These are phyloP conservation scores for Starmerella geochares DNA, from an alignment of 805 yeast species.

Conservation along the genomic window DNA sequence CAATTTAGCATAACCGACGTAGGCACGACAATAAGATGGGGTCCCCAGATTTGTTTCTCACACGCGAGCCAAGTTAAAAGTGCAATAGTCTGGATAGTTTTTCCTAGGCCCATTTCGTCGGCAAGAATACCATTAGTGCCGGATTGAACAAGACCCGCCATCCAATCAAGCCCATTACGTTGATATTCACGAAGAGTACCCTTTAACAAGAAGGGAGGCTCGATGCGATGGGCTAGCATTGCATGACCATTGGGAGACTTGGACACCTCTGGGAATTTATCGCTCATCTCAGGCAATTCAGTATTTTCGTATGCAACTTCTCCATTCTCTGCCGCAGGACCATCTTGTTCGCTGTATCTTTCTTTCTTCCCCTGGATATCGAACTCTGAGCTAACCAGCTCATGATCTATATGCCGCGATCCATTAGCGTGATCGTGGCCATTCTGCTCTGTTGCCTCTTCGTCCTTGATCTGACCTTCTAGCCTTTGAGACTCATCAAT, in stretches of 20 bases:
- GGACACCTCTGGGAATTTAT: not conserved
- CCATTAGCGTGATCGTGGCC: not conserved
- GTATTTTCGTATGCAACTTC: not conserved
- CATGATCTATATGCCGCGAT: too few species aligned
- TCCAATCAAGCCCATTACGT: conserved; percentile 93
- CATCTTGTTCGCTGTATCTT: not conserved
- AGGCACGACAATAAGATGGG: conserved; percentile 92
- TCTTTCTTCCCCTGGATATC: not conserved
- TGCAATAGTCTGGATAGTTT: conserved; percentile 92
- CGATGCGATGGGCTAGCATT: conserved; percentile 33
- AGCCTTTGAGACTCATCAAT: too few species aligned
- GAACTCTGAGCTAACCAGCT: too few species aligned
- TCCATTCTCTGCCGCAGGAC: conserved; percentile 2
- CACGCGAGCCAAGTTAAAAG: conserved; percentile 81
- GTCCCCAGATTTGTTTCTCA: conserved; percentile 93
- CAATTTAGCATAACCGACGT: conserved; percentile 95
- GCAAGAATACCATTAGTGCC: conserved; percentile 94
- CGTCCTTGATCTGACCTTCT: conserved; percentile 26
- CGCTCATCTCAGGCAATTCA: too few species aligned
- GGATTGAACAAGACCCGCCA: conserved; percentile 84
- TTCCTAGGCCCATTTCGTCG: conserved; percentile 96
- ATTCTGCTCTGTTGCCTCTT: not conserved
- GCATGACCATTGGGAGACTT: not conserved
- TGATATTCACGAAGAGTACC: conserved; percentile 86
- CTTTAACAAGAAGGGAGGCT: conserved; percentile 58